These are phyloP conservation scores for Saksenaea vasiformis DNA, from an alignment of 371 early-diverging fungal genomes.

Conservation along the genomic window DNA sequence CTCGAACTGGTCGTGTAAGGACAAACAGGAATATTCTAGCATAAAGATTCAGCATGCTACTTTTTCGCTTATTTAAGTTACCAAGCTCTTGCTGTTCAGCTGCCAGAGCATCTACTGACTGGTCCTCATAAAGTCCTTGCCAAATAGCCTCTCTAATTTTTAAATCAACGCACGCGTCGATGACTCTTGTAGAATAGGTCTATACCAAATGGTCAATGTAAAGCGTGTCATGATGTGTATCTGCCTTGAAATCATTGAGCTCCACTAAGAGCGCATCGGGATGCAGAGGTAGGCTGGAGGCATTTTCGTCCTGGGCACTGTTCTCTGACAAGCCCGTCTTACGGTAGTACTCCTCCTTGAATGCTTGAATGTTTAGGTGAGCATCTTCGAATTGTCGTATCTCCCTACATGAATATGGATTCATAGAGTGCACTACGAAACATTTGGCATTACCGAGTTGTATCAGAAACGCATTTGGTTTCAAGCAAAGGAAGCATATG, in stretches of 20 bases:
- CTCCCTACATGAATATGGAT: background rate
- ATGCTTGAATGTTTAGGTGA: background rate
- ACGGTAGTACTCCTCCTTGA: constrained; percentile 7
- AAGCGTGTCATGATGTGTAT: background rate
- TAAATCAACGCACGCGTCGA: background rate
- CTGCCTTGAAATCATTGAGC: constrained; percentile 8
- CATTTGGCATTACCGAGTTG: background rate
- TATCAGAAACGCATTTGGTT: background rate
- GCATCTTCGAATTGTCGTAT: constrained; percentile 7
- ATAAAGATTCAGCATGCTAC: background rate
- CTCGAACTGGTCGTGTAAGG: background rate
- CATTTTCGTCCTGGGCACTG: background rate
- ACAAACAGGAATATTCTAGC: background rate
- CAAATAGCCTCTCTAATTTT: constrained; percentile 8
- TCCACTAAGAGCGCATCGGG: constrained; percentile 8
- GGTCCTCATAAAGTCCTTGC: constrained; percentile 2
- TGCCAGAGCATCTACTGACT: background rate
- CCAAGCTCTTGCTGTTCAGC: background rate
- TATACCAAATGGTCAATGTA: background rate
- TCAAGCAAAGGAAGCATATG: background rate
- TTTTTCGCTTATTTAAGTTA: background rate
- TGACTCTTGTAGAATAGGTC: constrained; percentile 5
- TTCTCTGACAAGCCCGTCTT: constrained; percentile 2
- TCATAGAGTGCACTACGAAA: background rate
- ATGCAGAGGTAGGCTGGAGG: background rate